Base-by-base conservation (phyloP, 2,329 filamentous ascomycete species). In the Apiospora rasikravindrae region DNA sequence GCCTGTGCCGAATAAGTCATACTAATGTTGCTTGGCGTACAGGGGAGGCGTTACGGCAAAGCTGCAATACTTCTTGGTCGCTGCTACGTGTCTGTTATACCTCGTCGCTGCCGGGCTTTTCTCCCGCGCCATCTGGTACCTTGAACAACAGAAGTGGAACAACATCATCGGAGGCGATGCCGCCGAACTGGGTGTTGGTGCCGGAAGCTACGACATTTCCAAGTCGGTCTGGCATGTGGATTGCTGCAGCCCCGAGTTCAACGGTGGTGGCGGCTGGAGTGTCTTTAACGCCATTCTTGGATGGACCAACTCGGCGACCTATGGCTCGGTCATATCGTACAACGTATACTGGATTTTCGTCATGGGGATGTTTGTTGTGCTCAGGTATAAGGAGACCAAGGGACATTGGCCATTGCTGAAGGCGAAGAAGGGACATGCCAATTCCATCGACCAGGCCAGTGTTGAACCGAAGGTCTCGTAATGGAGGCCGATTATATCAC, bases 241-340 rank as follows among this genome's bases (percentile, higher is more conserved):
- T 78, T 97, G 93, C 85, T 96, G 94, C 81, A 95, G 89, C 77
- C 92, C 94, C 0, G 84, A 90, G 70, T 82, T 91, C 51, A 91
- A 94, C 74, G 92, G 93, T 40, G 92, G 92, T 67, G 91, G 92
- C 49, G 93, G 93, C 64, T 97, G 94, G 94, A 94, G 93, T 71
- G 90, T 97, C 75, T 94, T 97, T 86, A 96, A 97, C 77, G 91
- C 93, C 72, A 87, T 97, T 70, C 86, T 97, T 14, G 94, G 95
- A 72, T 98, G 95, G 95, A 89, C 91, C 73, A 97, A 97, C 84
- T 94, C 93, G 16, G 95, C 93, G 6, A 97, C 94, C 1, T 95
- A 96, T 77, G 94, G 94, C 69, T 95, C 93, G 0, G 92, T 97
- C 75, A 90, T 97, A 74, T 91, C 93, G 1, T 97, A 97, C 84